Base-by-base conservation (phyloP, 768 basidiomycete genomes). In the Boletellus emodensis region DNA sequence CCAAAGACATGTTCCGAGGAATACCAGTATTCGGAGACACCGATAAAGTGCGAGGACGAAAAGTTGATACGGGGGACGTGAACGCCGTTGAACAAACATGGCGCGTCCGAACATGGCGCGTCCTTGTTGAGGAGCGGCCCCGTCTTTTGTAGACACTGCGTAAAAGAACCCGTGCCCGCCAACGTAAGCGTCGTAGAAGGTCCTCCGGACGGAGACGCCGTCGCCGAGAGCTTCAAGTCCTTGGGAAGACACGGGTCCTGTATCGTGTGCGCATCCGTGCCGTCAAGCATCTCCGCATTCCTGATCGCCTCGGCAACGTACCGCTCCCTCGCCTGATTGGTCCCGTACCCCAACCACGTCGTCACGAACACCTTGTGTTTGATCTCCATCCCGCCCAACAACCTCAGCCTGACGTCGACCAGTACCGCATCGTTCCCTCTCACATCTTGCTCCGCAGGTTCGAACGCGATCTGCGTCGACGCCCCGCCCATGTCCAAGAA, bases 401-500 rank as follows among this genome's bases (percentile, higher is more conserved):
- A 74, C 42, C 91, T 80, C 49, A 98, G 65, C 33, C 86, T 77
- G 40, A 99, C 93, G 56, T 87, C 83, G 33, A 88, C 80, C 15
- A 98, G 75, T 32, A 57, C 51, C 46, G 82, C 80, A 33, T 79
- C 67, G 48, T 79, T 76, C 53, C 74, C 68, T 38, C 72, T 70
- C 51, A 79, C 77, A 51, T 83, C 84, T n/a, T 37, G 55, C 6
- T 72, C 66, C 38, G 79, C 79, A 0, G 96, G 96, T 62, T 97
- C 94, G 62, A 98, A 99, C 11, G 96, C 96, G 54, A 99, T 94
- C 69, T 99, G 96, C 8, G 95, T 98, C 13, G 94, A 97, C 15
- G 96, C 96, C 22, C 96, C 95, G 46, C 96, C 96, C 96, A 98
- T 99, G 66, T 99, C 96, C 57, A 99, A 75, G 68, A 99, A 99